Conservation (phyloP, 805 yeast genomes). For the Yarrowia sp. region DNA sequence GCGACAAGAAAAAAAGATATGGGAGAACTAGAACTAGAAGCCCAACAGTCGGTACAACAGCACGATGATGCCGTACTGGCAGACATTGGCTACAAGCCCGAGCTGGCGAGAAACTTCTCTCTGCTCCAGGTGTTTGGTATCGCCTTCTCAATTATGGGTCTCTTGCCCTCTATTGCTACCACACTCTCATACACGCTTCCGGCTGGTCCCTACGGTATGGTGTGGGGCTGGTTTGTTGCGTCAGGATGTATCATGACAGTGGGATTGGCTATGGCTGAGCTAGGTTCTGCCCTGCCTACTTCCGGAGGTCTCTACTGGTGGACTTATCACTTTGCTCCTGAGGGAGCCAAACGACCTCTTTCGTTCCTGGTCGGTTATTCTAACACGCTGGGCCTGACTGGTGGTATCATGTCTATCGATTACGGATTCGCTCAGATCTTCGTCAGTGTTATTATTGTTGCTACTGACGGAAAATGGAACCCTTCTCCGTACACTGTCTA, state of each 20-base stretch:
- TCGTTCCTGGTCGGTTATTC: constrained; percentile 71
- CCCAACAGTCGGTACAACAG: constrained; percentile 16
- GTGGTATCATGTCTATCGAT: constrained; percentile 70
- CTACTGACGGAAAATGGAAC: constrained; percentile 61
- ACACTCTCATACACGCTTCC: constrained; percentile 59
- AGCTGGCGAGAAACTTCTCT: constrained; percentile 65
- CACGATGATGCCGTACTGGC: constrained; percentile 44
- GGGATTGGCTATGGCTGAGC: constrained; percentile 68
- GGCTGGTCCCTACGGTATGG: constrained; percentile 68
- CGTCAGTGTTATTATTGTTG: constrained; percentile 50
- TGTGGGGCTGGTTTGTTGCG: constrained; percentile 78
- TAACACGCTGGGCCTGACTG: constrained; percentile 69
- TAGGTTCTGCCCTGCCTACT: constrained; percentile 74
- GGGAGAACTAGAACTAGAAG: constrained; percentile 29
- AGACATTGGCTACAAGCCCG: constrained; percentile 77
- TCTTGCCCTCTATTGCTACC: constrained; percentile 65
- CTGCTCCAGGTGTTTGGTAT: constrained; percentile 72
- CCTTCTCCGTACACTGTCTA: constrained; percentile 62
- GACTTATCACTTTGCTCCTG: constrained; percentile 72
- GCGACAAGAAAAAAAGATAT: constrained; percentile 5
- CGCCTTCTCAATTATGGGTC: constrained; percentile 75
- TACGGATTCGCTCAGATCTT: constrained; percentile 74
- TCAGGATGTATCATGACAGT: constrained; percentile 62
- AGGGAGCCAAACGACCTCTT: constrained; percentile 56
- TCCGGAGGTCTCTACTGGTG: constrained; percentile 77